Base-by-base conservation (phyloP, 345 rosid genomes). In the Gossypium raimondii region DNA sequence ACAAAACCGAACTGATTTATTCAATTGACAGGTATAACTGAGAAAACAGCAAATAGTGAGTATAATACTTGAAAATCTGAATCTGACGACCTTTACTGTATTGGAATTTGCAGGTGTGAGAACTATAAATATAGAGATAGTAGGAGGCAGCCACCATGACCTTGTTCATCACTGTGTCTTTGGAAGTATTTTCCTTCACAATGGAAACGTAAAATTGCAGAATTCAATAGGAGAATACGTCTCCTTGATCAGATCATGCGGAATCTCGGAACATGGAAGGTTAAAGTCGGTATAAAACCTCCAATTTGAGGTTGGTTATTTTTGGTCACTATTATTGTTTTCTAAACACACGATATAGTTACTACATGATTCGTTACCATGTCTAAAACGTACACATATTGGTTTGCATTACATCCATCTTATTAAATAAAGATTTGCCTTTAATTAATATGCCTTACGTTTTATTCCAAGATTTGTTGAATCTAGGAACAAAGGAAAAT, bases 31-130 rank as follows among this genome's bases (percentile, higher is more conserved):
- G 41, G 41, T n/a, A 20, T 57, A 20, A 25, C 29, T 20, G 29
- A 22, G 57, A 53, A 2, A n/a, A n/a, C 22, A 4, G 44, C 27
- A 13, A 22, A 57, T 29, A 13, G 51, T 18, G 16, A 11, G 64
- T 24, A n/a, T 7, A 47, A 10, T 50, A 53, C 17, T 17, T 48
- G 13, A 29, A 22, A 69, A 3, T 29, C 60, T 52, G 25, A 34
- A 52, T 69, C 22, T 11, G 2, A 25, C 9, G 1, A 3, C 20
- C 47, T 9, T 71, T 50, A 59, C 57, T 14, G 9, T 29, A 12
- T 16, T 50, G 27, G 43, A 71, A 64, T 65, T 75, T 43, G 62
- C 84, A 82, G 84, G 84, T 67, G 27, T 78, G 78, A 75, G 72
- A 67, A 41, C 11, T 60, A 44, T 25, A n/a, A 20, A 48, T 20